Conservation (phyloP, 768 basidiomycete species). For the Mycena leptocephala region DNA sequence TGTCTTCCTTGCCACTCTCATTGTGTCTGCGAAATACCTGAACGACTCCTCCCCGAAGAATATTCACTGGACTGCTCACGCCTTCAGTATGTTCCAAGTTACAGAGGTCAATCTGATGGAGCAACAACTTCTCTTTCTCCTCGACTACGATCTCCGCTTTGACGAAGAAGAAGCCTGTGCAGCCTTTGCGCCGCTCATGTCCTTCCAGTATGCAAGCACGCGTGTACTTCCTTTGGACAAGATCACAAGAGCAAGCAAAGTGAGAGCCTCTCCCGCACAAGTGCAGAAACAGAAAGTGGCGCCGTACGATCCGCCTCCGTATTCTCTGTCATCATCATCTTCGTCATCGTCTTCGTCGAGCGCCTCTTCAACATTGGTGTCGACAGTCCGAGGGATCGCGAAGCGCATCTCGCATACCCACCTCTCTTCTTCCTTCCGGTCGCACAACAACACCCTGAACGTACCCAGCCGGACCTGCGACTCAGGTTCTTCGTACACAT, state of each 20-base stretch:
- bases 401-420: conserved; percentile 69
- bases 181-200: conserved; percentile 82
- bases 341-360: conserved; percentile 52
- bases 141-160: conserved; percentile 95
- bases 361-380: conserved; percentile 55
- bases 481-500: conserved; percentile 57
- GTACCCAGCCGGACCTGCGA: conserved; percentile 62
- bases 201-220: conserved; percentile 57
- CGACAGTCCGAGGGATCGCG: conserved; percentile 73
- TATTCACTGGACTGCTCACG: conserved; percentile 91
- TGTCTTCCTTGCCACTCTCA: conserved; percentile 95
- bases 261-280: conserved; percentile 57
- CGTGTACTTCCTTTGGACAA: conserved; percentile 69
- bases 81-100: conserved; percentile 77
- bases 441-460: conserved; percentile 53
- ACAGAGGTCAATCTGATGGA: conserved; percentile 97
- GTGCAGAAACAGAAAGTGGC: conserved; percentile 54
- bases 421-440: conserved; percentile 49
- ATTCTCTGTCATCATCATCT: conserved; percentile 47
- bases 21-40: conserved; percentile 96
- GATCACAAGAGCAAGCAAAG: conserved; percentile 68
- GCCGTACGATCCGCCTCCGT: conserved; percentile 52
- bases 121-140: conserved; percentile 92
- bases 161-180: conserved; percentile 85
- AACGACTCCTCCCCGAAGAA: conserved; percentile 98